These are phyloP conservation scores for Rhodotorula sp. DNA, from an alignment of 1,284 basidiomycete species.

Conservation along the genomic window DNA sequence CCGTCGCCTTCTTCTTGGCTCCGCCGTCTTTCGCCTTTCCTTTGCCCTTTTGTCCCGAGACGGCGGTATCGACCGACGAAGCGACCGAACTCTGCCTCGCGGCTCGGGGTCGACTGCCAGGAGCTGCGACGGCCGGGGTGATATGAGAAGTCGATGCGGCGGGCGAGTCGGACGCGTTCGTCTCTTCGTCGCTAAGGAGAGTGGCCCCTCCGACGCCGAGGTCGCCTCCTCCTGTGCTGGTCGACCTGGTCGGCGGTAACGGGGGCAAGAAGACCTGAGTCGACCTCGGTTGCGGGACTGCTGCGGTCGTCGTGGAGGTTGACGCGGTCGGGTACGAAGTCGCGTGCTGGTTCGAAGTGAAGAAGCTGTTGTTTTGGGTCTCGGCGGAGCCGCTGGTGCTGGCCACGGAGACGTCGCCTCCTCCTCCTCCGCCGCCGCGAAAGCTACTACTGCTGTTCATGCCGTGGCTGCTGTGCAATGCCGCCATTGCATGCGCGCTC, in stretches of 20 bases:
- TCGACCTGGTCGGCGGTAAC: neutral
- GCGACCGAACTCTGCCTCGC: constrained; percentile 6
- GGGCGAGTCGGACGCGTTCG: constrained; percentile 1
- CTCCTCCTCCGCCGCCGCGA: too few relatives aligned
- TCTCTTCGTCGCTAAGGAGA: constrained; percentile 26
- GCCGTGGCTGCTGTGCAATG: too few relatives aligned
- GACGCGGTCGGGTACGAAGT: neutral
- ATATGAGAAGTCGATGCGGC: neutral
- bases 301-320: neutral
- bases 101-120: neutral
- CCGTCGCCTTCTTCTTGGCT: constrained; percentile 21
- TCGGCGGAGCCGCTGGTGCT: neutral
- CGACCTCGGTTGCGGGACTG: neutral
- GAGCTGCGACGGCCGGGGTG: neutral
- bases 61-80: neutral
- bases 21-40: neutral
- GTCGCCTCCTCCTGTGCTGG: neutral
- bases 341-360: constrained; percentile 15
- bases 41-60: neutral
- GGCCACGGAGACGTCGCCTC: too few relatives aligned
- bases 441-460: too few relatives aligned
- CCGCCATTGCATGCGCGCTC: too few relatives aligned
- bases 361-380: constrained; percentile 9
- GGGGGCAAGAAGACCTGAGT: constrained; percentile 6
- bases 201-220: constrained; percentile 17